phyloP scores from a whole-genome alignment of 1,284 basidiomycete species.

The Wallemia hederae region DNA sequence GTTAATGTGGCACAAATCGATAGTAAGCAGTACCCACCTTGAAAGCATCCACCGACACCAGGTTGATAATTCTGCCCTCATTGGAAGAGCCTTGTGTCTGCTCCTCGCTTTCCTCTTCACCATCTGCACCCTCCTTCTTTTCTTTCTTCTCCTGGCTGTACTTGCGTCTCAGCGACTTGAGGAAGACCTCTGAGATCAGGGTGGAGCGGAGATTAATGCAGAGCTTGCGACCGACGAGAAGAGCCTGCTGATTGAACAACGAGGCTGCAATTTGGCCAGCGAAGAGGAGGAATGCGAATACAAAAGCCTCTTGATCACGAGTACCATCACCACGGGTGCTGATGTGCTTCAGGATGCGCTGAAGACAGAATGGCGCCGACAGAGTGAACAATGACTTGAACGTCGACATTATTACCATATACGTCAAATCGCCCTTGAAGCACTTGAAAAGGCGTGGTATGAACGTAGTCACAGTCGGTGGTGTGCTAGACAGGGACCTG shows the following conservation, averaged over 20 bases:
- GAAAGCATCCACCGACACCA: constrained; percentile 25
- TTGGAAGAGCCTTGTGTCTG: constrained; percentile 7
- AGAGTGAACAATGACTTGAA: background rate
- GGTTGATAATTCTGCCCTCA: constrained; percentile 24
- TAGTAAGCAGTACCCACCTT: constrained; percentile 13
- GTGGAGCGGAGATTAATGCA: constrained; percentile 21
- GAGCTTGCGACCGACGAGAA: constrained; percentile 7
- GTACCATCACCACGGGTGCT: background rate
- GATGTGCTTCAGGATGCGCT: background rate
- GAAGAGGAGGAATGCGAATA: background rate
- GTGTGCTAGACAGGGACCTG: background rate
- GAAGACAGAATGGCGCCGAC: background rate
- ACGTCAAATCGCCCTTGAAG: background rate
- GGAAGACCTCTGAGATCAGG: constrained; percentile 24
- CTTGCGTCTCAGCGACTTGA: constrained; percentile 22
- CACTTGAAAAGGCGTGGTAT: background rate
- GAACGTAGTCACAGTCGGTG: background rate
- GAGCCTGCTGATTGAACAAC: background rate
- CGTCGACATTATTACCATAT: background rate
- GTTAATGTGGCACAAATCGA: background rate
- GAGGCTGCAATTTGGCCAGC: background rate
- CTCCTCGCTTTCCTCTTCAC: constrained; percentile 7
- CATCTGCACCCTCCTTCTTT: constrained; percentile 8
- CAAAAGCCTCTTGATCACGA: background rate
- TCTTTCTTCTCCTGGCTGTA: constrained; percentile 8